Percentiles rank a stretch among this genome's conserved stretches.
These are phyloP conservation scores for Fusarium marasasianum DNA, from an alignment of 2,329 filamentous ascomycete species.

Conservation along the genomic window DNA sequence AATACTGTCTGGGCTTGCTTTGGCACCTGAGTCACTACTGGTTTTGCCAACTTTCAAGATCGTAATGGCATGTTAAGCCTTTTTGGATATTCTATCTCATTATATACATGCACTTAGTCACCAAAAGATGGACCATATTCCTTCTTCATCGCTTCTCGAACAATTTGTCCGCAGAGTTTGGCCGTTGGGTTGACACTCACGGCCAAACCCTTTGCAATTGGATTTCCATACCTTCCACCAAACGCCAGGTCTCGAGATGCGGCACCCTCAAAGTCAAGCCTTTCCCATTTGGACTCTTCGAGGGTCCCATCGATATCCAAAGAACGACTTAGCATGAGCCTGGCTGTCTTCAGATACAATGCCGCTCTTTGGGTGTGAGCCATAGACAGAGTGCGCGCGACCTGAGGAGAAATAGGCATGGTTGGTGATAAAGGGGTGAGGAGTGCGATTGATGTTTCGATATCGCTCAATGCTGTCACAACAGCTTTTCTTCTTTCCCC, in stretches of 20 bases:
- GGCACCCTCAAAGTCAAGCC: slow-evolving; percentile 67
- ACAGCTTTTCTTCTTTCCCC: slow-evolving; percentile 53
- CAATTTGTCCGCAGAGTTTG: slow-evolving; percentile 75
- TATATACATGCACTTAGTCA: slow-evolving; percentile 37
- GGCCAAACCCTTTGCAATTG: slow-evolving; percentile 70
- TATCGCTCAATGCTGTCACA: slow-evolving; percentile 59
- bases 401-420: slow-evolving; percentile 68
- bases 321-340: slow-evolving; percentile 52
- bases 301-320: slow-evolving; percentile 53
- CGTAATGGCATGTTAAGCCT: neutral
- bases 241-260: slow-evolving; percentile 71
- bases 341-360: slow-evolving; percentile 69
- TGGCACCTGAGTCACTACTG: neutral
- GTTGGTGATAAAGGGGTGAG: slow-evolving; percentile 62
- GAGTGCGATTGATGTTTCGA: slow-evolving; percentile 66
- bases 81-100: slow-evolving; percentile 8
- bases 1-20: neutral
- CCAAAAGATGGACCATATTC: slow-evolving; percentile 67
- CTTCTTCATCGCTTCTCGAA: slow-evolving; percentile 74
- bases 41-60: neutral
- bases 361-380: slow-evolving; percentile 78
- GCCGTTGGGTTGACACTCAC: slow-evolving; percentile 74
- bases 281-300: slow-evolving; percentile 60
- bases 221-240: slow-evolving; percentile 72
- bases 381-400: slow-evolving; percentile 72